Evolutionary conservation across 129 eudicot species (phyloP).

Genomic region (Chrysanthemum seticuspe): DNA sequence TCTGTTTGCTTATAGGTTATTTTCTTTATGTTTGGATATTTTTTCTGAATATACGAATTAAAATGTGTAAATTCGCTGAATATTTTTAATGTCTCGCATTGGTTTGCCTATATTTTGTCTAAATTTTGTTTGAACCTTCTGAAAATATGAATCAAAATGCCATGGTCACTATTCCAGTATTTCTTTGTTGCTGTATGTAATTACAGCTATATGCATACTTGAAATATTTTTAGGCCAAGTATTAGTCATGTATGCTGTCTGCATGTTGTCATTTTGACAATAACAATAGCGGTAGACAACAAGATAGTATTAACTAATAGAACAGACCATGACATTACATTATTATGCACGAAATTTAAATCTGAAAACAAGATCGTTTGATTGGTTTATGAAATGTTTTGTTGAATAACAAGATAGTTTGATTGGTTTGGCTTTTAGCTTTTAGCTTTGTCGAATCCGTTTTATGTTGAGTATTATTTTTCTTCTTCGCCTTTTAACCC

Average conservation of each 20-base stretch:
- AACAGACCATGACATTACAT: neutral
- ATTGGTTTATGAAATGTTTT: neutral
- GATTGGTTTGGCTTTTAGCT: neutral
- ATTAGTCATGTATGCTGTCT: neutral
- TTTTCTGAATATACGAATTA: neutral
- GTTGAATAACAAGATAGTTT: slow-evolving; percentile 22
- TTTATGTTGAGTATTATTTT: slow-evolving; percentile 48
- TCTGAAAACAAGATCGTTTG: neutral
- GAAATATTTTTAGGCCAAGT: neutral
- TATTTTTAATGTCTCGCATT: slow-evolving; percentile 10
- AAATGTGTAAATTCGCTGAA: slow-evolving; percentile 9
- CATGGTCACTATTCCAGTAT: too few relatives aligned
- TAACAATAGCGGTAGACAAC: neutral
- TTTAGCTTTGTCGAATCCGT: slow-evolving; percentile 46
- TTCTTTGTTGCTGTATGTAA: slow-evolving; percentile 10
- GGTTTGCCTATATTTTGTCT: neutral
- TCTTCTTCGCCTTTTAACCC: slow-evolving; percentile 44
- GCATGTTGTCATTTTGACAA: slow-evolving; percentile 4
- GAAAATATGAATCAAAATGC: too few relatives aligned
- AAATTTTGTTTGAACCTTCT: neutral
- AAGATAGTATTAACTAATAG: neutral
- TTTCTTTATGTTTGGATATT: neutral
- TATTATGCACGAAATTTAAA: neutral
- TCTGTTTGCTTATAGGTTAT: neutral
- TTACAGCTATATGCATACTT: neutral